A percentile compares a stretch with the other conserved stretches of the same genome.
Conservation (phyloP, 2,329 filamentous ascomycete genomes). For the Penicillium sp. region DNA sequence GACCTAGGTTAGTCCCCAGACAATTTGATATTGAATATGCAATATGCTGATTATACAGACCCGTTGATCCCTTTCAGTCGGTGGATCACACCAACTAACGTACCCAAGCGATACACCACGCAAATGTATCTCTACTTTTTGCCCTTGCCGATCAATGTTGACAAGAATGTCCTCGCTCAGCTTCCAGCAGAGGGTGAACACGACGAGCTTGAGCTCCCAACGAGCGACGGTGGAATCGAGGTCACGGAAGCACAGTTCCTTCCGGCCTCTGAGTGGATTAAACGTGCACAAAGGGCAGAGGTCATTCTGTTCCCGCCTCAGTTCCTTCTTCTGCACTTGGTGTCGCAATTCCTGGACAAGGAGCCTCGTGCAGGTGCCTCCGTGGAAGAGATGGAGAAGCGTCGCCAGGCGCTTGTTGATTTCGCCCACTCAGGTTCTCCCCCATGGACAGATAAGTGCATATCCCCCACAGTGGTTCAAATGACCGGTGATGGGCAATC, state of each 20-base stretch:
- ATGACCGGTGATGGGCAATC: slow-evolving; percentile 46
- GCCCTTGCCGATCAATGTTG: slow-evolving; percentile 51
- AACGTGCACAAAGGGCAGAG: slow-evolving; percentile 57
- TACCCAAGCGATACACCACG: slow-evolving; percentile 78
- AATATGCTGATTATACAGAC: slow-evolving; percentile 41
- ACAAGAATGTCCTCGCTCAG: slow-evolving; percentile 31
- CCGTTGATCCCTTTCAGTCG: slow-evolving; percentile 76
- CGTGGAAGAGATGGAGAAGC: slow-evolving; percentile 30
- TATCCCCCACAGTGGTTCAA: slow-evolving; percentile 43
- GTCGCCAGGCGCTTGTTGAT: slow-evolving; percentile 46
- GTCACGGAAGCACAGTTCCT: slow-evolving; percentile 76
- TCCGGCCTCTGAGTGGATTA: slow-evolving; percentile 65
- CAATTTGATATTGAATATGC: background rate
- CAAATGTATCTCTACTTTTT: slow-evolving; percentile 97
- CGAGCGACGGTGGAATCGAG: slow-evolving; percentile 65
- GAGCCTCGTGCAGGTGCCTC: slow-evolving; percentile 24
- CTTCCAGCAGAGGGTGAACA: slow-evolving; percentile 42
- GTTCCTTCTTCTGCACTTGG: slow-evolving; percentile 57
- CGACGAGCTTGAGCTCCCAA: slow-evolving; percentile 64
- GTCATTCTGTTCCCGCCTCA: slow-evolving; percentile 91
- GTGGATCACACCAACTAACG: slow-evolving; percentile 76
- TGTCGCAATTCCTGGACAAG: slow-evolving; percentile 49
- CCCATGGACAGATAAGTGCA: slow-evolving; percentile 48
- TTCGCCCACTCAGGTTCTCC: slow-evolving; percentile 48
- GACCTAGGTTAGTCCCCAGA: slow-evolving; percentile 54